Evolutionary conservation across 495 filamentous ascomycete genomes (phyloP).

Genomic region (Tuber calosporum): DNA sequence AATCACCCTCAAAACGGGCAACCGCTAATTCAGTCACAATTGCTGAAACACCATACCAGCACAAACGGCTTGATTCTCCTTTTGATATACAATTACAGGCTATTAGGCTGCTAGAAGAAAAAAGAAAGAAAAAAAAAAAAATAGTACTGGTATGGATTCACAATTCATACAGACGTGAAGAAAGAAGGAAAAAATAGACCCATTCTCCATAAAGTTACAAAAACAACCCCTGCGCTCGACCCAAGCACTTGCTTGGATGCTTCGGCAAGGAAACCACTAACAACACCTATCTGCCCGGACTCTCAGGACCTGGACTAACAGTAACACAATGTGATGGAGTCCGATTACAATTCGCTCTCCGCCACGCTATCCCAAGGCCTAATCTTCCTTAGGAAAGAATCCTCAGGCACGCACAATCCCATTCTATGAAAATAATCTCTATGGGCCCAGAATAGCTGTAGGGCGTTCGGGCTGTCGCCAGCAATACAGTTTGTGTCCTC

Average conservation of each 20-base stretch:
- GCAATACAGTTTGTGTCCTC: constrained; percentile 64
- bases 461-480: constrained; percentile 61
- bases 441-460: constrained; percentile 91
- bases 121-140: not conserved
- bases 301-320: not conserved
- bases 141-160: not conserved
- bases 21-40: not conserved
- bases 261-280: not conserved
- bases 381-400: constrained; percentile 30
- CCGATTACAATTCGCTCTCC: not conserved
- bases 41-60: not conserved
- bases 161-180: not conserved
- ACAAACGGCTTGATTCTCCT: not conserved
- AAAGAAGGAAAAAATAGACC: not conserved
- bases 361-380: constrained; percentile 14
- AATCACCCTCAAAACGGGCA: not conserved
- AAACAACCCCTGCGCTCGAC: not conserved
- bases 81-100: not conserved
- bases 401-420: constrained; percentile 74
- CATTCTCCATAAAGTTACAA: not conserved
- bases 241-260: not conserved
- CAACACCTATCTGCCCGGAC: not conserved
- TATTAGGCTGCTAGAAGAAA: too few species aligned
- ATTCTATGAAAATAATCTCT: constrained; percentile 94
- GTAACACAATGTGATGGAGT: not conserved